Evolutionary conservation across 352 stramenopile genomes (phyloP), one percentile per base, ranked within the genome.

Genomic region (Blastocystis sp.): DNA sequence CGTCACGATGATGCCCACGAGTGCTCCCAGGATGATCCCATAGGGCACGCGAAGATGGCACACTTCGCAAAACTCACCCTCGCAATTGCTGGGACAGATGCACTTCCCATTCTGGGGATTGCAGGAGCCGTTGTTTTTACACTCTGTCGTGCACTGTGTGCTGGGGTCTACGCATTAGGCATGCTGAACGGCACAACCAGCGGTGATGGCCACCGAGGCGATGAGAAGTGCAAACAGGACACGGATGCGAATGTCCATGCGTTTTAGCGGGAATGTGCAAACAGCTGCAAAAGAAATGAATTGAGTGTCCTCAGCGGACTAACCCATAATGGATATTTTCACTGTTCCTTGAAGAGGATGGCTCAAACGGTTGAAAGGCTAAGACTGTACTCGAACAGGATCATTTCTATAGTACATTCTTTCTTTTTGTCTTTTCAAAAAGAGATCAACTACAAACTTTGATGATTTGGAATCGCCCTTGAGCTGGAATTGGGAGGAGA

Each of bases 361-460:
- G 48, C 5, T 7, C 5, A 56, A 14, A 56, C 48, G 14, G 14
- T 7, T 17, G 14, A 17, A 14, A 14, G 19, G 69, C 38, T 62
- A 79, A 79, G 69, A 79, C 69, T 79, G 69, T 79, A 79, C 69
- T 79, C 69, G 69, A 64, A 79, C 69, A 79, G 69, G 69, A 79
- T 79, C 69, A 79, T 79, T 79, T 79, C 69, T 79, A 79, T 79
- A 79, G 69, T 79, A 79, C 69, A 79, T 79, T 79, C 69, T 79
- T 79, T 61, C 41, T 79, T 48, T 79, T 79, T 79, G 21, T 61
- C 60, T 38, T 64, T 62, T 23, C 11, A 61, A 53, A 79, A 79
- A 62, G 69, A 79, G 69, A n/a, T 23, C 43, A 79, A 14, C 43
- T 41, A 41, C 28, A 62, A 79, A 79, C 69, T 79, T 61, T 79